A percentile compares a stretch with the other conserved stretches of the same genome.
These are phyloP conservation scores for Pichia sp. DNA, from an alignment of 1,139 yeast genomes.

Conservation along the genomic window DNA sequence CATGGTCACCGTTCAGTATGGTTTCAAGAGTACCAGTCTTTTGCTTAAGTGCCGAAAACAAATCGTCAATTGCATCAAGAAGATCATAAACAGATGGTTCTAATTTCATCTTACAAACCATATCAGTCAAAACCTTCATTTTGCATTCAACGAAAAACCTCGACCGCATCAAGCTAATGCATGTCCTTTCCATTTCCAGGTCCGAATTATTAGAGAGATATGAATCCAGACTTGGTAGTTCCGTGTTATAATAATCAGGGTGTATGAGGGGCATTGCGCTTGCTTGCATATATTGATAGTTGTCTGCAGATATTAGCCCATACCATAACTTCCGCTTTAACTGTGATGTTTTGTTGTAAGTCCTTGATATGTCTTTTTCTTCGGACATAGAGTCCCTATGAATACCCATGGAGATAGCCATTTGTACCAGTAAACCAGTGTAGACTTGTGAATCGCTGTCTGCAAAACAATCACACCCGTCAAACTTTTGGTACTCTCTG, in stretches of 20 bases:
- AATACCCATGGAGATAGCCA: conserved; percentile 44
- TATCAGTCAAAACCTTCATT: conserved; percentile 15
- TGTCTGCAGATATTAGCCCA: conserved; percentile 26
- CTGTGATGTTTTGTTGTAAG: conserved; percentile 25
- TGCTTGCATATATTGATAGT: conserved; percentile 29
- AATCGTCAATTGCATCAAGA: conserved; percentile 8
- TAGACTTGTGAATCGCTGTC: conserved; percentile 39
- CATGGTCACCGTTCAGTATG: conserved; percentile 13
- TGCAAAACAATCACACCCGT: conserved; percentile 32
- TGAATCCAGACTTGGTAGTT: conserved; percentile 27
- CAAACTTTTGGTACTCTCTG: conserved; percentile 35
- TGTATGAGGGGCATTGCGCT: conserved; percentile 36
- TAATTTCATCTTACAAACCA: conserved; percentile 18
- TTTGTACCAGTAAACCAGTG: conserved; percentile 39
- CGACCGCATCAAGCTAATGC: conserved; percentile 15
- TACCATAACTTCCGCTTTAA: conserved; percentile 49
- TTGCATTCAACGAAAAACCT: conserved; percentile 13
- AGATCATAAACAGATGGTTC: conserved; percentile 14
- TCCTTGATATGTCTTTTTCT: conserved; percentile 13
- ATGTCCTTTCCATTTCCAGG: conserved; percentile 19
- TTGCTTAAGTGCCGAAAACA: conserved; percentile 13
- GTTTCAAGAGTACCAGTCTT: conserved; percentile 15
- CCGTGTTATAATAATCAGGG: conserved; percentile 32
- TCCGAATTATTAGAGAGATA: conserved; percentile 18
- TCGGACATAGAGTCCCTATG: conserved; percentile 42